Base-by-base conservation (phyloP, 2,329 filamentous ascomycete genomes). In the Epichloe brachyelytri region DNA sequence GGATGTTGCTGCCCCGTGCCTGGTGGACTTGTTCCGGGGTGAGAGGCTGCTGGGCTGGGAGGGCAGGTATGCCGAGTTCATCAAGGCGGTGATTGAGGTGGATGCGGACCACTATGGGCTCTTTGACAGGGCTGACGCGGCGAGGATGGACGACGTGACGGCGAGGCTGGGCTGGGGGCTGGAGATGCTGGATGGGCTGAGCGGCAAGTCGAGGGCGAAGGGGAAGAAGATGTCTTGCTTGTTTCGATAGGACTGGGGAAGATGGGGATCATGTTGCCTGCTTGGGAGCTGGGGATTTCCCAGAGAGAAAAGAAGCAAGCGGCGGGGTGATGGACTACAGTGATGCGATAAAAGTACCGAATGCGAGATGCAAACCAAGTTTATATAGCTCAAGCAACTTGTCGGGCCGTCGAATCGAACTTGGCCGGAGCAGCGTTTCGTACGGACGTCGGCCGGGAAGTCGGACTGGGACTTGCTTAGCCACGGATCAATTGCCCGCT, bases 41-140 rank as follows among this genome's bases (percentile, higher is more conserved):
- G 57, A 64, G 53, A 52, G 37, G 3, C 51, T 63, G 17, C 57
- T 64, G 8, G 62, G 62, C 26, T 64, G 62, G 62, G 53, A 59
- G 46, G 62, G 53, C n/a, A 55, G 52, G 11, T 54, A 59, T 37
- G 55, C 58, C 1, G 58, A 59, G 45, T 64, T 63, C 38, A 61
- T 64, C 57, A 60, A 56, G 52, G 60, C 60, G 3, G 54, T 58
- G 6, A 52, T 62, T 48, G 62, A 64, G 33, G 56, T 61, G 12
- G 55, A 62, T 26, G 54, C 60, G 8, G 47, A 61, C 20, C 62
- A 64, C 49, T 64, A 59, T 38, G 50, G 48, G n/a, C 39, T 64
- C 26, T 64, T 64, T 57, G 57, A 63, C 3, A 56, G 26, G 19
- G 33, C 11, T 2, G 20, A 47, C 12, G 17, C n/a, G 44, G 12